Base-by-base conservation (phyloP, 257 asterid species). In the Schizonepeta tenuifolia region DNA sequence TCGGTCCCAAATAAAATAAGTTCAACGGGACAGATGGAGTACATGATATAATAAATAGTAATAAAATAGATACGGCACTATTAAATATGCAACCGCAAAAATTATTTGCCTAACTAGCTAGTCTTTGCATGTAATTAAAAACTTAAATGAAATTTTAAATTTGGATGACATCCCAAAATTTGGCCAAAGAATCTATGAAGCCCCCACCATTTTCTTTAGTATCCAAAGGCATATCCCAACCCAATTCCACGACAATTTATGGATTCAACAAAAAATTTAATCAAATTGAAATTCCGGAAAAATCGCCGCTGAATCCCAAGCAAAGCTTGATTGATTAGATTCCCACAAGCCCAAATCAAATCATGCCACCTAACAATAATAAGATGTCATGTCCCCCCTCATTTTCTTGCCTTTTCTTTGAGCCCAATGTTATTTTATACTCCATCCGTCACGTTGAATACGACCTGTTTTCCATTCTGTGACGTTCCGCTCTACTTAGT, bases 231-330 rank as follows among this genome's bases (percentile, higher is more conserved):
- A 67, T 33, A 46, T 58, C 51, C 43, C 50, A 18, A 12, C 17
- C 47, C 1, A 43, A 43, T 10, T 11, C 50, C 50, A 28, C 24
- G 3, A 14, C 35, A n/a, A 15, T 41, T 26, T 53, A 22, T 33
- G 78, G 72, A 53, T 74, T 70, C 57, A 13, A 21, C 57, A 43
- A 7, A 13, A 33, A 21, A 15, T 3, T 22, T 12, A 72, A 61
- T 61, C 57, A n/a, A 21, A 46, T 36, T 35, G n/a, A 0, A 35
- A 55, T 0, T 44, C 73, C 76, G 76, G 33, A 62, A 63, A 69
- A 49, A 70, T 46, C 83, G 83, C 70, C 47, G 77, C 33, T 64
- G 50, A 65, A 61, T 61, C 71, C 76, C 18, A 41, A 58, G 38
- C 57, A 3, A n/a, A 5, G 5, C 9, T 46, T 46, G 50, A 71